Conservation (phyloP, 1,284 basidiomycete genomes). For the Sanghuangporus baumii region DNA sequence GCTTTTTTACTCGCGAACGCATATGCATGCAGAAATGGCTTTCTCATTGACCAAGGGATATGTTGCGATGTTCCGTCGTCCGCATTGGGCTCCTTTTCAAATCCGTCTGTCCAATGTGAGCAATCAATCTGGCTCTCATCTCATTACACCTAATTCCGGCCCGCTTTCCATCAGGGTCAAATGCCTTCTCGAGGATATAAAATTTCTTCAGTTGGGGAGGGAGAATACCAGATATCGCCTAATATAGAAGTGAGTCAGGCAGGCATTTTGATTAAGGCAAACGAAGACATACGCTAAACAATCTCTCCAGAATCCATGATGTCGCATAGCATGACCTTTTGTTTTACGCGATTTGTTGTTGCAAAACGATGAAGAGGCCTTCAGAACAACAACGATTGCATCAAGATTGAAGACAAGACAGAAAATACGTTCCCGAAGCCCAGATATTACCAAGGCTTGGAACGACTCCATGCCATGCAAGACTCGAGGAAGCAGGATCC, state of each 20-base stretch:
- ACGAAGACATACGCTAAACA: not conserved
- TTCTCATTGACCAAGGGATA: not conserved
- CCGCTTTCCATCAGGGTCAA: not conserved
- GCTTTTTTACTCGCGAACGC: too few species aligned
- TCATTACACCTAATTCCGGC: not conserved
- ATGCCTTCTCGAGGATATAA: not conserved
- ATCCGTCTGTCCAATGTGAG: too few species aligned
- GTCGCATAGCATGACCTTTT: not conserved
- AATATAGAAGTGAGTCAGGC: constrained; percentile 9
- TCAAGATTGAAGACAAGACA: not conserved
- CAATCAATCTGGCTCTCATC: not conserved
- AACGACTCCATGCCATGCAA: too few species aligned
- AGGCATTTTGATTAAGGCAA: not conserved
- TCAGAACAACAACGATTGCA: not conserved
- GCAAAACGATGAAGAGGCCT: not conserved
- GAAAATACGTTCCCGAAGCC: not conserved
- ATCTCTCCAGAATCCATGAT: constrained; percentile 2
- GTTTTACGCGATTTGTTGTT: not conserved
- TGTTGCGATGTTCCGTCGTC: not conserved
- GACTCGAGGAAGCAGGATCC: too few species aligned
- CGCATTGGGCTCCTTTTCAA: not conserved
- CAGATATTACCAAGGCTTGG: too few species aligned
- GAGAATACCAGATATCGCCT: not conserved
- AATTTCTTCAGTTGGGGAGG: not conserved
- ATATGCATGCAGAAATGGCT: too few species aligned